phyloP scores from a whole-genome alignment of 768 basidiomycete genomes.

The Phylloporus sp. region DNA sequence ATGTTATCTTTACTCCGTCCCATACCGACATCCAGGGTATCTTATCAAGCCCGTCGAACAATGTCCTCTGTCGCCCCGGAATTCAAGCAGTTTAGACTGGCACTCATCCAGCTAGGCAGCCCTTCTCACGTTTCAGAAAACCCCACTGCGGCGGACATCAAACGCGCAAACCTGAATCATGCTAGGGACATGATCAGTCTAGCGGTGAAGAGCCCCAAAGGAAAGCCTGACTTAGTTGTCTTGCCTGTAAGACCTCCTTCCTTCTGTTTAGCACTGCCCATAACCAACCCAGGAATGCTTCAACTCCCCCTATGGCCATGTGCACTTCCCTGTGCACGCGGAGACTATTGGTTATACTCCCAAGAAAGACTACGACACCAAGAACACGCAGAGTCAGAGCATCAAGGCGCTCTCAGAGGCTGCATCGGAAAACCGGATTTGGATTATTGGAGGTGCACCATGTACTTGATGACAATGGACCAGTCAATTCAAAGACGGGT shows the following conservation, averaged over 20 bases:
- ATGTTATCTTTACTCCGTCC: slow-evolving; percentile 18
- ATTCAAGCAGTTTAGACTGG: slow-evolving; percentile 77
- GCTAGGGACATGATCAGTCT: slow-evolving; percentile 76
- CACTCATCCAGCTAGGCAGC: slow-evolving; percentile 85
- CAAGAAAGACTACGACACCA: slow-evolving; percentile 55
- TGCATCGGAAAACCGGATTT: slow-evolving; percentile 74
- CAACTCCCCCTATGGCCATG: slow-evolving; percentile 80
- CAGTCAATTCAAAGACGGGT: neutral
- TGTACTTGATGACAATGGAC: neutral
- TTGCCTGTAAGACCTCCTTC: slow-evolving; percentile 57
- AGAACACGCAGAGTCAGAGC: slow-evolving; percentile 61
- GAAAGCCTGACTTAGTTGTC: slow-evolving; percentile 76
- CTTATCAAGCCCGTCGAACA: slow-evolving; percentile 5
- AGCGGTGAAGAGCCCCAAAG: slow-evolving; percentile 45
- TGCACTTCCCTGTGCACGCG: slow-evolving; percentile 78
- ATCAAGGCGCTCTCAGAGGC: slow-evolving; percentile 76
- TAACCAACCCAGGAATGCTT: slow-evolving; percentile 66
- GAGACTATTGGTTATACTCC: slow-evolving; percentile 67
- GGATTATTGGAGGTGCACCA: slow-evolving; percentile 88
- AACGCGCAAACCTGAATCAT: slow-evolving; percentile 75
- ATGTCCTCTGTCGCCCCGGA: slow-evolving; percentile 33
- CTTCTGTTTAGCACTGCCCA: neutral
- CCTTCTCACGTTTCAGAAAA: slow-evolving; percentile 41
- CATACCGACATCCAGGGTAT: neutral
- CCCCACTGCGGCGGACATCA: slow-evolving; percentile 38